phyloP scores from a whole-genome alignment of 2,329 filamentous ascomycete genomes.

The Penicillium sclerotiorum region DNA sequence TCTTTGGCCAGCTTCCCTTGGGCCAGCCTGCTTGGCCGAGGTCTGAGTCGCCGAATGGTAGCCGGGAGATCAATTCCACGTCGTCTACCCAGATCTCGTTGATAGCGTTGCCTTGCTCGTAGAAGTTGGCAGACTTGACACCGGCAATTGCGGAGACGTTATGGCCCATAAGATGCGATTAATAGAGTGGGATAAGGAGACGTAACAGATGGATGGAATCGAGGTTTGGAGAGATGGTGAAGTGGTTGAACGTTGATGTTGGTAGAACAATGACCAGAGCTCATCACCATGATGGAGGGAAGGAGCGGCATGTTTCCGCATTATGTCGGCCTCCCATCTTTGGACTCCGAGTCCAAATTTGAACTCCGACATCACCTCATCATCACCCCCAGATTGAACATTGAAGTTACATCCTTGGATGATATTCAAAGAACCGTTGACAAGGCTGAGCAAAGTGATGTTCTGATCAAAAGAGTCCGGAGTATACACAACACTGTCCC shows the following conservation, averaged over 20 bases:
- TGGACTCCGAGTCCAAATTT: too few relatives aligned
- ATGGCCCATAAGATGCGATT: conserved; percentile 33
- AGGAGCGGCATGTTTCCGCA: not conserved
- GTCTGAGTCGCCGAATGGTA: conserved; percentile 43
- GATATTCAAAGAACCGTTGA: too few relatives aligned
- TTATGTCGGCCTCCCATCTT: not conserved
- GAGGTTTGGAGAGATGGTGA: not conserved
- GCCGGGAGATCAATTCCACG: conserved; percentile 41
- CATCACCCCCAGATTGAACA: too few relatives aligned
- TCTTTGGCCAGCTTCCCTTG: conserved; percentile 36
- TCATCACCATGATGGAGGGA: too few relatives aligned
- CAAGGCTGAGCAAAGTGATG: too few relatives aligned
- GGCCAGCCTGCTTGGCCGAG: conserved; percentile 42
- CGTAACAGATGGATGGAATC: not conserved
- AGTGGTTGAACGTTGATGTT: not conserved
- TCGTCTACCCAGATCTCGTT: conserved; percentile 43
- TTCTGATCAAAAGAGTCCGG: too few relatives aligned
- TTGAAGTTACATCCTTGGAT: too few relatives aligned
- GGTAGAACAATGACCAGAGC: not conserved
- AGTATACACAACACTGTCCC: too few relatives aligned
- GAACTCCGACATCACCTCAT: too few relatives aligned
- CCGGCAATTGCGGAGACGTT: conserved; percentile 38
- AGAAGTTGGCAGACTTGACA: conserved; percentile 39
- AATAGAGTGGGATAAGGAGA: not conserved
- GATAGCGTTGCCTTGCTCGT: conserved; percentile 39